Evolutionary conservation across 139 green algal species (phyloP).

Genomic region (Coelastrella sp.): DNA sequence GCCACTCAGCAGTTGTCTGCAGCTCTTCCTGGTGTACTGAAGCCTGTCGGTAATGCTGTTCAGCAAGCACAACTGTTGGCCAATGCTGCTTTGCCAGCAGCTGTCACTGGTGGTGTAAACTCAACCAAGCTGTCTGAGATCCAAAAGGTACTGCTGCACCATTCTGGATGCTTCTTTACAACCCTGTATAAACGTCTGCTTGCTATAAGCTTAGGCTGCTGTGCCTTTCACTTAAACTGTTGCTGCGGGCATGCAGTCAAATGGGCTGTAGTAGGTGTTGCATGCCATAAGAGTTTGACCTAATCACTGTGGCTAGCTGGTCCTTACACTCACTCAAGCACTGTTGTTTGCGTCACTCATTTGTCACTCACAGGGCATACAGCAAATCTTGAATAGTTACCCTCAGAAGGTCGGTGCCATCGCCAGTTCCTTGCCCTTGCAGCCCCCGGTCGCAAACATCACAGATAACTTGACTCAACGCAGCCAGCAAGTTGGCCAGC

Average conservation of each 20-base stretch:
- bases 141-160: neutral
- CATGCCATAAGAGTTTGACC: too few species aligned
- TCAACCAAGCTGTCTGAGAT: neutral
- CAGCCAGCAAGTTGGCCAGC: neutral
- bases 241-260: too few species aligned
- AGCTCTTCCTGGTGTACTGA: neutral
- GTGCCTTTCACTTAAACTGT: too few species aligned
- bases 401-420: neutral
- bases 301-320: too few species aligned
- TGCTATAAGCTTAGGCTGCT: too few species aligned
- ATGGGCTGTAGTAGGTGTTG: too few species aligned
- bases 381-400: neutral
- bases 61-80: neutral
- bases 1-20: neutral
- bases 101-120: neutral
- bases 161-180: too few species aligned
- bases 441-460: conserved; percentile 16
- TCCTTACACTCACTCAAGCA: too few species aligned
- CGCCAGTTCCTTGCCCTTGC: neutral
- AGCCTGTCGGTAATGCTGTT: neutral
- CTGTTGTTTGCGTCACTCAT: too few species aligned
- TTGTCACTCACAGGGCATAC: neutral
- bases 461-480: neutral
- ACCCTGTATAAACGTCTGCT: too few species aligned
- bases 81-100: neutral